Evolutionary conservation across 345 rosid species (phyloP).

Genomic region (Iberis pinnata): DNA sequence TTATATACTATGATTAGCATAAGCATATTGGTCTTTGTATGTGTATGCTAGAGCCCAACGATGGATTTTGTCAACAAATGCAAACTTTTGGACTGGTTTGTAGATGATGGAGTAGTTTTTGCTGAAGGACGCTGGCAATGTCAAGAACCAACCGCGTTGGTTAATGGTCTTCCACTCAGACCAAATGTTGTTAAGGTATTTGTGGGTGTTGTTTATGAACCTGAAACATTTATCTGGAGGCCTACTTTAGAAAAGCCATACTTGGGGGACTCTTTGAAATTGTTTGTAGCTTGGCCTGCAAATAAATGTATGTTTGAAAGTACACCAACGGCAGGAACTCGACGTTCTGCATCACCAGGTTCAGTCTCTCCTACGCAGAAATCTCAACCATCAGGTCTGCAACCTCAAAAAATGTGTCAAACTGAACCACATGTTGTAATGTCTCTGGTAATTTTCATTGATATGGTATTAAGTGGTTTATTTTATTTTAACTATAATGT

Average conservation of each 20-base stretch:
- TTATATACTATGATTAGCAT: no score
- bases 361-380: no score
- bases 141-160: background rate
- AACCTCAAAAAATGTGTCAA: no score
- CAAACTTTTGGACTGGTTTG: background rate
- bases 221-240: background rate
- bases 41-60: background rate
- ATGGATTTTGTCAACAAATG: background rate
- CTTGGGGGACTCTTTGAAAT: background rate
- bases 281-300: background rate
- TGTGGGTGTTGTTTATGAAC: background rate
- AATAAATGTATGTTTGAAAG: no score
- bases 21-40: background rate
- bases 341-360: no score
- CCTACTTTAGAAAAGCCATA: background rate
- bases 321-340: no score
- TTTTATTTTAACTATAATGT: no score
- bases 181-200: background rate
- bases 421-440: no score
- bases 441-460: no score
- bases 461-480: no score
- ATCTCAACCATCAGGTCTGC: no score
- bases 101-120: background rate
- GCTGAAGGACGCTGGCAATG: background rate
- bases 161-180: background rate